These are phyloP conservation scores for Aphanocladium album DNA, from an alignment of 2,329 filamentous ascomycete genomes.

Conservation along the genomic window DNA sequence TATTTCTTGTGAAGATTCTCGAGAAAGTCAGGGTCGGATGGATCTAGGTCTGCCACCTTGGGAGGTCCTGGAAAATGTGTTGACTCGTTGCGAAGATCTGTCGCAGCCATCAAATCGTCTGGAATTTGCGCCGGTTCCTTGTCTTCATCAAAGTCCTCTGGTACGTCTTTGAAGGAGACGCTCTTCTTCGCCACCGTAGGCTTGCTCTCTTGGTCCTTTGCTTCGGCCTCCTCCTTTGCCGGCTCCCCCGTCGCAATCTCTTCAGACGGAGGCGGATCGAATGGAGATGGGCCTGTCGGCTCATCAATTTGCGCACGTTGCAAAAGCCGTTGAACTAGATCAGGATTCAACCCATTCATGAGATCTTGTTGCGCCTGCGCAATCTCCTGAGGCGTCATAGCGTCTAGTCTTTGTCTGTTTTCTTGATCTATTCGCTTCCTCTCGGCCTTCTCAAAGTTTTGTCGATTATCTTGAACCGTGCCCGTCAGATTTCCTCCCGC, in stretches of 20 bases:
- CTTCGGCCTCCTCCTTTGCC: neutral
- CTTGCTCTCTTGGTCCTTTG: constrained; percentile 1
- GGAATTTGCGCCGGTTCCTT: constrained; percentile 36
- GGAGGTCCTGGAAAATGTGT: constrained; percentile 59
- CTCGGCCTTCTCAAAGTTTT: constrained; percentile 48
- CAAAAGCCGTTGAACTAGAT: constrained; percentile 71
- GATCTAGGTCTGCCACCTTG: constrained; percentile 68
- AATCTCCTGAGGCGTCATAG: constrained; percentile 80
- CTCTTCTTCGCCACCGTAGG: constrained; percentile 23
- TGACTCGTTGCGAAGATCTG: constrained; percentile 33
- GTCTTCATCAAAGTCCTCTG: constrained; percentile 37
- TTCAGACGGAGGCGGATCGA: constrained; percentile 31
- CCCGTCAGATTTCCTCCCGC: constrained; percentile 10
- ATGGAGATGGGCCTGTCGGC: constrained; percentile 35
- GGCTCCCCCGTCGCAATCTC: constrained; percentile 3
- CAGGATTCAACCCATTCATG: constrained; percentile 69
- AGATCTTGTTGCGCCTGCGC: constrained; percentile 74
- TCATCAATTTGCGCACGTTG: constrained; percentile 72
- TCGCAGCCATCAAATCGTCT: constrained; percentile 38
- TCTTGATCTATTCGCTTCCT: constrained; percentile 73
- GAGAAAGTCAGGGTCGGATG: constrained; percentile 77
- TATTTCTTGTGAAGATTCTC: constrained; percentile 83
- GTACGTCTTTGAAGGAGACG: constrained; percentile 12
- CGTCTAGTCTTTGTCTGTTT: constrained; percentile 66
- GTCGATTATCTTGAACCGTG: neutral